Conservation (phyloP, 177 flowering plant species). For the Vitis hybrid region DNA sequence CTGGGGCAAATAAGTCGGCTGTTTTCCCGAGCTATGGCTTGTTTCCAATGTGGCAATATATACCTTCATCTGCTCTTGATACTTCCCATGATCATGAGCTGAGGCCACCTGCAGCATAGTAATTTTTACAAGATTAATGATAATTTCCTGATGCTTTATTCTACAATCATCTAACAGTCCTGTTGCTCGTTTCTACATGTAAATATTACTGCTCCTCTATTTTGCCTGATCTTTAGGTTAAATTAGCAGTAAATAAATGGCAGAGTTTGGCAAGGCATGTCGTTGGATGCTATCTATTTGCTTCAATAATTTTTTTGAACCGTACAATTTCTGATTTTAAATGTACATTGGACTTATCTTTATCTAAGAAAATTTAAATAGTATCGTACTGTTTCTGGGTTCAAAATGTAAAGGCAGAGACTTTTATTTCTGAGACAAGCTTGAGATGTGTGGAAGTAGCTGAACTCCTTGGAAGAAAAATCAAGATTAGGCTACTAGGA, state of each 20-base stretch:
- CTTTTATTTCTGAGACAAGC: no score
- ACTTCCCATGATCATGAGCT: conserved; percentile 72
- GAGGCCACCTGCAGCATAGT: conserved; percentile 82
- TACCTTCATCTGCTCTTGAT: conserved; percentile 56
- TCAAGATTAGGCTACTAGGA: no score
- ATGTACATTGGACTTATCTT: no score
- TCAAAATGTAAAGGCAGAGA: no score
- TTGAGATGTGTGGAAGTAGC: no score
- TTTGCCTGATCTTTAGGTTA: not conserved
- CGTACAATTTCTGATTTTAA: no score
- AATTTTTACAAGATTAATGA: not conserved
- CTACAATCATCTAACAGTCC: conserved; percentile 3
- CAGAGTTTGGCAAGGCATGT: not conserved
- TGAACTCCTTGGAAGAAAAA: no score
- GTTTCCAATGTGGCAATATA: conserved; percentile 74
- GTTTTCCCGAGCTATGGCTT: conserved; percentile 57
- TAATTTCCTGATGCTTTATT: conserved; percentile 10
- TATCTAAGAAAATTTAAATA: no score
- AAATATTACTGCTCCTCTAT: conserved; percentile 13
- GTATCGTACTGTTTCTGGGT: no score
- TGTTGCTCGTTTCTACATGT: conserved; percentile 9
- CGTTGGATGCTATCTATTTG: not conserved
- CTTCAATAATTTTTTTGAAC: not conserved
- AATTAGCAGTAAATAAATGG: not conserved
- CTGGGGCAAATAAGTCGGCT: conserved; percentile 56